phyloP scores from a whole-genome alignment of 495 filamentous ascomycete species.

The Acidiella bohemica region DNA sequence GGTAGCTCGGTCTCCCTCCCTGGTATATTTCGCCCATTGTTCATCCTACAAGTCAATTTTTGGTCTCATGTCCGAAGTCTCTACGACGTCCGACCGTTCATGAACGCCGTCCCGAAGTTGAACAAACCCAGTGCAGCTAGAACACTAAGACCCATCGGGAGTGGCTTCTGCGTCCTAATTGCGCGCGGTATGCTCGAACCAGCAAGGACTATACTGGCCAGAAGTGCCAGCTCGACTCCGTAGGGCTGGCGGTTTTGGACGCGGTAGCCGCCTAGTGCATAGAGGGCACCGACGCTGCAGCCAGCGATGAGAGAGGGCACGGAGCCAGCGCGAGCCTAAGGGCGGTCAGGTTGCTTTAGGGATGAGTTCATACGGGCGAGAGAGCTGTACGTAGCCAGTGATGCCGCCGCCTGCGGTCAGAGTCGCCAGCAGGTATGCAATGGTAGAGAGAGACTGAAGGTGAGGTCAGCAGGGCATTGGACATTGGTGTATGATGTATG shows the following conservation, averaged over 20 bases:
- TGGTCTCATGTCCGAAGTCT: no score
- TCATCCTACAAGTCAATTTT: no score
- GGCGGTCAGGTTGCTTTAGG: not conserved
- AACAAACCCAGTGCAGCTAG: constrained; percentile 45
- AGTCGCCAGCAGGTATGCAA: constrained; percentile 63
- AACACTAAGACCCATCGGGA: constrained; percentile 59
- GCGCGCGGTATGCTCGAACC: constrained; percentile 74
- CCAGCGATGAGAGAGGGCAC: constrained; percentile 77
- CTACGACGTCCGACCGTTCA: constrained; percentile 8
- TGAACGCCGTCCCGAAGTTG: constrained; percentile 45
- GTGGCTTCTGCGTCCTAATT: constrained; percentile 58
- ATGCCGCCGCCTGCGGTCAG: constrained; percentile 78
- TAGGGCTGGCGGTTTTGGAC: constrained; percentile 40
- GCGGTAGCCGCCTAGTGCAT: constrained; percentile 57
- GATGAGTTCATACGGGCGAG: not conserved
- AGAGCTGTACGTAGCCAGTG: constrained; percentile 50
- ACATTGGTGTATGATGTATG: no score
- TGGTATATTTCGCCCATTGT: no score
- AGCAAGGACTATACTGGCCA: constrained; percentile 70
- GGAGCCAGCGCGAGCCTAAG: constrained; percentile 51
- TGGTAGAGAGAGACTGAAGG: constrained; percentile 33
- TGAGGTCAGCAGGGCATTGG: no score
- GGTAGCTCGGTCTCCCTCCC: no score
- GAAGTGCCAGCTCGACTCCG: constrained; percentile 32
- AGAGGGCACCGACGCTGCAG: constrained; percentile 57